A percentile compares a stretch with the other conserved stretches of the same genome.
Conservation (phyloP, 768 basidiomycete species). For the Lactarius sp. region DNA sequence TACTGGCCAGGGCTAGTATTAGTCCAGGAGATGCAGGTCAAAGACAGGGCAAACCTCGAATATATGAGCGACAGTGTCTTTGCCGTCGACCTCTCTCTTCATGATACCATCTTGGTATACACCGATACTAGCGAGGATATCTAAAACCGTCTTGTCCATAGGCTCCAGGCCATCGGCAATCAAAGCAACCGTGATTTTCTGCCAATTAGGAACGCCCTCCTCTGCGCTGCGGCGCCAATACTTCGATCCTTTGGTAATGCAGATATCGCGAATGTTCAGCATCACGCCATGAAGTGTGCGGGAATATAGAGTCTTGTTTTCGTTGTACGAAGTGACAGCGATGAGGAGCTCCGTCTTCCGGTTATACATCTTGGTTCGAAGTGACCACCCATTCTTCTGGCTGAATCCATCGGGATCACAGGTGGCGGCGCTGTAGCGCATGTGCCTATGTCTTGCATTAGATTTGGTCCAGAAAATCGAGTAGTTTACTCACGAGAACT, state of each 20-base stretch:
- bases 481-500: constrained; percentile 74
- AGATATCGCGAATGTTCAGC: constrained; percentile 97
- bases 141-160: constrained; percentile 93
- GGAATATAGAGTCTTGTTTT: constrained; percentile 85
- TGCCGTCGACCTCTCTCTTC: constrained; percentile 87
- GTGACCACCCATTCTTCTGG: constrained; percentile 73
- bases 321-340: constrained; percentile 90
- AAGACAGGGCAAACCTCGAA: constrained; percentile 63
- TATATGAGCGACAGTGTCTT: constrained; percentile 88
- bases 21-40: constrained; percentile 4
- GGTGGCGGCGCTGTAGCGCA: constrained; percentile 92
- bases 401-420: constrained; percentile 87
- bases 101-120: constrained; percentile 94
- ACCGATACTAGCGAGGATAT: constrained; percentile 83
- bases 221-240: constrained; percentile 83
- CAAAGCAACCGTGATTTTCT: constrained; percentile 83
- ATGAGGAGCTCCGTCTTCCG: constrained; percentile 92
- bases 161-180: constrained; percentile 90
- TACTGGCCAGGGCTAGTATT: constrained; percentile 50
- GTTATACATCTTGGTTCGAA: constrained; percentile 80
- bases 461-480: neutral
- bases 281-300: constrained; percentile 94
- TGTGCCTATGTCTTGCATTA: constrained; percentile 50
- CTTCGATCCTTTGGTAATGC: constrained; percentile 91
- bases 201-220: constrained; percentile 84